Conservation (phyloP, 352 stramenopile species). For the Globisporangium canariense region DNA sequence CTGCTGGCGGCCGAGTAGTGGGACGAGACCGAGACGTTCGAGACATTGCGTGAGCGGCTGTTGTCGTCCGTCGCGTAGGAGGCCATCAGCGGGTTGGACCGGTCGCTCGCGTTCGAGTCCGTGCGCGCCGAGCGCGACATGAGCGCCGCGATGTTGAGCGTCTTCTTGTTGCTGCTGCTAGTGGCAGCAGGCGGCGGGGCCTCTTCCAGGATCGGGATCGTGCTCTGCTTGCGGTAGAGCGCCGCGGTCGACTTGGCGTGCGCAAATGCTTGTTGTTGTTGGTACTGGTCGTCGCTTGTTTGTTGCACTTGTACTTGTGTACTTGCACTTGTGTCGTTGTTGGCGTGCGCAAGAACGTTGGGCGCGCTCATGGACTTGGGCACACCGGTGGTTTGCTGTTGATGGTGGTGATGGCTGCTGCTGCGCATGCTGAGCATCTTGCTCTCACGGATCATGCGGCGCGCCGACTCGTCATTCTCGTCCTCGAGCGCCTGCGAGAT, state of each 20-base stretch:
- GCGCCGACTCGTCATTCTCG: constrained; percentile 31
- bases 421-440: constrained; percentile 64
- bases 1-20: background rate
- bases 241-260: constrained; percentile 3
- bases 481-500: constrained; percentile 11
- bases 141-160: constrained; percentile 22
- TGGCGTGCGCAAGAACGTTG: constrained; percentile 8
- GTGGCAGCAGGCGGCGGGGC: background rate
- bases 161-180: constrained; percentile 17
- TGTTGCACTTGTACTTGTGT: background rate
- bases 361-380: constrained; percentile 13
- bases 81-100: constrained; percentile 19
- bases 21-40: constrained; percentile 6
- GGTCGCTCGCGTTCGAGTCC: constrained; percentile 12
- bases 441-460: constrained; percentile 57
- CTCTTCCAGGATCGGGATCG: constrained; percentile 18
- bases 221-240: constrained; percentile 12
- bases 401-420: constrained; percentile 12
- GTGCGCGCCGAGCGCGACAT: constrained; percentile 22
- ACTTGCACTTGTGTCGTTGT: background rate
- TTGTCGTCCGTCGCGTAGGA: background rate
- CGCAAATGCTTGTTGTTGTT: background rate
- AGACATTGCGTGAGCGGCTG: constrained; percentile 2
- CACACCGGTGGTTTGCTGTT: background rate
- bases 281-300: background rate